These are phyloP conservation scores for Curvularia eragrostidis DNA, from an alignment of 2,329 filamentous ascomycete species.

Conservation along the genomic window DNA sequence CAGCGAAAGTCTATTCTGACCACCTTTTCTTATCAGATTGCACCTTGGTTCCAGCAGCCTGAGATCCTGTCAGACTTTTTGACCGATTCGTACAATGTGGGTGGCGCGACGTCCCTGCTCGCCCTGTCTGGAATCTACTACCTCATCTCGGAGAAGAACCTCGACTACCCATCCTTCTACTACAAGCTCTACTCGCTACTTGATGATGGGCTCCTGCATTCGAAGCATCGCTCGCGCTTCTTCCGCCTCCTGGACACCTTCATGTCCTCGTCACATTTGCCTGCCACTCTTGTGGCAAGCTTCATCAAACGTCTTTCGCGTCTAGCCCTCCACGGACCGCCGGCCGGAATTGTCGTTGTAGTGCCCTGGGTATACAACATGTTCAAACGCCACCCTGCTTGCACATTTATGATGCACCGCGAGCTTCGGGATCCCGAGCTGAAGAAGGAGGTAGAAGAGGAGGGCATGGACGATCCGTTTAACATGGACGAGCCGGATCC, in stretches of 20 bases:
- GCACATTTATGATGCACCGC: constrained; percentile 96
- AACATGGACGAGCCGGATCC: constrained; percentile 77
- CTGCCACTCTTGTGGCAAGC: constrained; percentile 86
- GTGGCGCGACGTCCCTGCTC: constrained; percentile 84
- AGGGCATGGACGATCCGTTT: constrained; percentile 78
- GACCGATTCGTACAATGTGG: constrained; percentile 88
- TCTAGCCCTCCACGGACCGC: constrained; percentile 84
- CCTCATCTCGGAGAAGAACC: constrained; percentile 88
- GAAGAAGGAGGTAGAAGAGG: constrained; percentile 65
- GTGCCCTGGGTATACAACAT: constrained; percentile 96
- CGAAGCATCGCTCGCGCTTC: constrained; percentile 91
- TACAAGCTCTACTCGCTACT: constrained; percentile 91
- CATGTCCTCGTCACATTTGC: constrained; percentile 88
- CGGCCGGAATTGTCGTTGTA: constrained; percentile 84
- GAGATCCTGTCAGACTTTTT: constrained; percentile 95
- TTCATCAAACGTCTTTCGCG: constrained; percentile 94
- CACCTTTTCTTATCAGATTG: constrained; percentile 77
- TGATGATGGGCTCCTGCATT: constrained; percentile 85
- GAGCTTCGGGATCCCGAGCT: constrained; percentile 65
- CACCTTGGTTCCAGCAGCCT: constrained; percentile 86
- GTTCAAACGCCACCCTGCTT: constrained; percentile 85
- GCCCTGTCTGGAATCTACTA: constrained; percentile 94
- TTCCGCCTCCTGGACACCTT: constrained; percentile 93
- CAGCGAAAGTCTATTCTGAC: constrained; percentile 81
- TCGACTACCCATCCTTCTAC: constrained; percentile 96